phyloP scores from a whole-genome alignment of 345 rosid genomes.

The Balakata baccata region DNA sequence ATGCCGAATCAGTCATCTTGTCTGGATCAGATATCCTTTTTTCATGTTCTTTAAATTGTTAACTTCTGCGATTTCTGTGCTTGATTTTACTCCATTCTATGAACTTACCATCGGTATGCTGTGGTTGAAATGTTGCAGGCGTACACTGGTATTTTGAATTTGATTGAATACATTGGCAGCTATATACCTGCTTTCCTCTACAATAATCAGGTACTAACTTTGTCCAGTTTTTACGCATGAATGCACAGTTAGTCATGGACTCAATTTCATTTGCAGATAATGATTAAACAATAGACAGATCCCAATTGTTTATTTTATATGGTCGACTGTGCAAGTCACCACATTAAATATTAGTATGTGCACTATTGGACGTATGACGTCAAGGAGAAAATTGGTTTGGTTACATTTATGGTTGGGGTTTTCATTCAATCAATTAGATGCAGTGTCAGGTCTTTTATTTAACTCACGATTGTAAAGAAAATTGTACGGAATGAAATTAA shows the following conservation, averaged over 20 bases:
- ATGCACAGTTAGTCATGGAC: not conserved
- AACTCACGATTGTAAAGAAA: not conserved
- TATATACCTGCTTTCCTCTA: slow-evolving; percentile 65
- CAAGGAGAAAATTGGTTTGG: not conserved
- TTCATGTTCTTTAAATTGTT: not conserved
- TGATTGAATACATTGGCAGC: slow-evolving; percentile 56
- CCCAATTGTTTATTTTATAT: not conserved
- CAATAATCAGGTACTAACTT: slow-evolving; percentile 72
- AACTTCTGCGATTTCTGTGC: not conserved
- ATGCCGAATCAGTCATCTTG: not conserved
- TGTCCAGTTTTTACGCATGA: not conserved
- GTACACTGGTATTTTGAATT: slow-evolving; percentile 73
- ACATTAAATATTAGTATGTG: not conserved
- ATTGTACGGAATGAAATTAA: not conserved
- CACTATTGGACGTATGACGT: not conserved
- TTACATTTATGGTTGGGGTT: not conserved
- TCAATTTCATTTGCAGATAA: not conserved
- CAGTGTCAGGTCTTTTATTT: not conserved
- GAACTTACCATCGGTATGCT: not conserved
- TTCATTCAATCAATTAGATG: not conserved
- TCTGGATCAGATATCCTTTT: not conserved
- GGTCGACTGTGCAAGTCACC: not conserved
- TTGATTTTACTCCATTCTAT: slow-evolving; percentile 7
- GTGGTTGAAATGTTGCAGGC: slow-evolving; percentile 53
- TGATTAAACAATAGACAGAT: no score